Evolutionary conservation across 2,329 filamentous ascomycete species (phyloP), one percentile per base, ranked within the genome.

Genomic region (Pseudophaeomoniella oleicola): DNA sequence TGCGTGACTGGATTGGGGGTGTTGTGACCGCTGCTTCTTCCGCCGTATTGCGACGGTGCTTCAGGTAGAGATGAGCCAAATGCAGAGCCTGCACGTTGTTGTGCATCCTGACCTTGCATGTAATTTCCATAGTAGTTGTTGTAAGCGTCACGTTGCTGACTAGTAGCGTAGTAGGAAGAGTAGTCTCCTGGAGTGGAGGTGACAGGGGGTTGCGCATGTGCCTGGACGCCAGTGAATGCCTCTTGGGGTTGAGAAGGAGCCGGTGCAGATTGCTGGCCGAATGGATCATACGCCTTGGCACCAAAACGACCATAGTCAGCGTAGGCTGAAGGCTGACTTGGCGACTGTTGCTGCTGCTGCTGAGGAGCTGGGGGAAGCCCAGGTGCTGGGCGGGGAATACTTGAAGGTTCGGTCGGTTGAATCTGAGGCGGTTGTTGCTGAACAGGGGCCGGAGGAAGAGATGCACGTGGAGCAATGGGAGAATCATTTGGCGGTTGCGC

Each of bases 401-500:
- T 59, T 29, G 61, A 45, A 19, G 49, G 49, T 34, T 57, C 72
- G 30, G 72, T 71, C 31, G 72, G 71, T 53, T 73, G 73, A 16
- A 69, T 35, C 9, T 41, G 37, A 13, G 43, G 32, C 41, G 68
- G 61, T 16, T 56, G 54, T 16, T 55, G 45, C 18, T 55, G 51
- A 46, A 66, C 63, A 32, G 64, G 63, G 14, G 72, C 76, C 27
- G 87, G 87, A 45, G 90, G 88, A 16, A 96, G 71, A 10, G 88
- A 82, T 43, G 90, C 80, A 49, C 87, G 77, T 43, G 90, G 88
- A 37, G 84, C 72, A 43, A 88, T 75, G 22, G 90, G 90, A 13
- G 90, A 94, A 54, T 94, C 87, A 46, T 88, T 84, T 17, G 88
- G 88, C 43, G 88, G 86, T 54, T 94, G 88, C 45, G 84, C 78